Evolutionary conservation across 352 stramenopile genomes (phyloP), one percentile per base, ranked within the genome.

Genomic region (Phytophthora palmivora): DNA sequence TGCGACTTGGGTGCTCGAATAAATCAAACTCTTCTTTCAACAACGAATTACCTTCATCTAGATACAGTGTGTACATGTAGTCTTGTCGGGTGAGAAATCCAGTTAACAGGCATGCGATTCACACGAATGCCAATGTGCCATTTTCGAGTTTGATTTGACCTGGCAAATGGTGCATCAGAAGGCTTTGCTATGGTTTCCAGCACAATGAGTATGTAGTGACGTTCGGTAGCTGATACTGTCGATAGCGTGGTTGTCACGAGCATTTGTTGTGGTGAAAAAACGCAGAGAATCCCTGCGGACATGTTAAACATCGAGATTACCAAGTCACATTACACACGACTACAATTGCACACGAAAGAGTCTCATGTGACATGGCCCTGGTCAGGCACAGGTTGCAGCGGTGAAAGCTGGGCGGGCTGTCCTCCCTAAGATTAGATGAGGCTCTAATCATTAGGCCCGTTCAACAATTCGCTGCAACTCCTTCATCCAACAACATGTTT

Each of bases 1-100:
- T 63, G 43, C 44, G 55, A 63, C 55, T 63, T 63, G 55, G 44
- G 53, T 61, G 42, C 44, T 21, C 43, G 33, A 6, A 38, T 6
- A 15, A 38, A 21, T 42, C 36, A 42, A 21, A 15, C 8, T 15
- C 36, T 42, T 21, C 12, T 15, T 42, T 42, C 36, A 42, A 21
- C 36, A n/a, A n/a, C n/a, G n/a, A n/a, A n/a, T 32, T 32, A 8
- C 26, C 8, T 32, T n/a, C n/a, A n/a, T n/a, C n/a, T n/a, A n/a
- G n/a, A n/a, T n/a, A n/a, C n/a, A n/a, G n/a, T n/a, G n/a, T 8
- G 26, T 32, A 8, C 8, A 9, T 32, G 21, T 10, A 19, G 9
- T 28, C 8, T 33, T 22, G 24, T 36, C 14, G 22, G 15, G 24
- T 50, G 43, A 50, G 43, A 38, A 50, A 50, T 50, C 21, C 24